These are phyloP conservation scores for Lecanosticta acicola DNA, from an alignment of 2,329 filamentous ascomycete genomes.

Conservation along the genomic window DNA sequence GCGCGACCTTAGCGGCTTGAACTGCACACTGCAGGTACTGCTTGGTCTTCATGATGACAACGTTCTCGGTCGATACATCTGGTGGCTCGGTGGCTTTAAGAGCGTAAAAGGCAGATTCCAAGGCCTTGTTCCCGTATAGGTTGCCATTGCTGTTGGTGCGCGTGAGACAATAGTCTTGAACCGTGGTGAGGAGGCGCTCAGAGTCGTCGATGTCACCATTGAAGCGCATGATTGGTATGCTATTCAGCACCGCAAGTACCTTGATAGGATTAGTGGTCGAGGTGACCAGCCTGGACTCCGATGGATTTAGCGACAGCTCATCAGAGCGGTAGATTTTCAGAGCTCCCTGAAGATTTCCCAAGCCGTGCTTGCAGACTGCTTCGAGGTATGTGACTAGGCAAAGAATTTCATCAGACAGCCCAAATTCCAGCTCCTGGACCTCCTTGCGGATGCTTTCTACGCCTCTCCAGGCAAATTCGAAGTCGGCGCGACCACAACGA, in stretches of 20 bases:
- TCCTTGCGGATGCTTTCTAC: constrained; percentile 49
- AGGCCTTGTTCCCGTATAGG: constrained; percentile 66
- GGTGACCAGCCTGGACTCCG: constrained; percentile 19
- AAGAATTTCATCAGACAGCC: constrained; percentile 29
- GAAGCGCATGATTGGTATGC: constrained; percentile 42
- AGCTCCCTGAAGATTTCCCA: constrained; percentile 65
- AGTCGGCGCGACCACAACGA: constrained; percentile 64
- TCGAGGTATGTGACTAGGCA: constrained; percentile 57
- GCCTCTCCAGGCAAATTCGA: constrained; percentile 56
- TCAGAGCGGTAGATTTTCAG: constrained; percentile 60
- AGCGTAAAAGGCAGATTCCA: constrained; percentile 72
- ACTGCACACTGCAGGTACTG: constrained; percentile 69
- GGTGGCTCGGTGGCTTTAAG: constrained; percentile 56
- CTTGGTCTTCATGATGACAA: constrained; percentile 71
- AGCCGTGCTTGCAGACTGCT: constrained; percentile 71
- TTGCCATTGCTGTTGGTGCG: constrained; percentile 63
- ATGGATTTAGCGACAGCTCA: constrained; percentile 47
- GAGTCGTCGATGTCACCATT: constrained; percentile 44
- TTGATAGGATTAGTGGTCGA: constrained; percentile 37
- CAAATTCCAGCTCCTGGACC: constrained; percentile 8
- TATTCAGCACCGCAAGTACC: constrained; percentile 46
- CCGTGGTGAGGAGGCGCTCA: constrained; percentile 55
- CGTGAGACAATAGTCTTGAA: constrained; percentile 62
- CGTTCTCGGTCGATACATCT: constrained; percentile 47
- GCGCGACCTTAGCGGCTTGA: constrained; percentile 59